phyloP scores from a whole-genome alignment of 768 basidiomycete species.

The Dacryopinax primogenitus region DNA sequence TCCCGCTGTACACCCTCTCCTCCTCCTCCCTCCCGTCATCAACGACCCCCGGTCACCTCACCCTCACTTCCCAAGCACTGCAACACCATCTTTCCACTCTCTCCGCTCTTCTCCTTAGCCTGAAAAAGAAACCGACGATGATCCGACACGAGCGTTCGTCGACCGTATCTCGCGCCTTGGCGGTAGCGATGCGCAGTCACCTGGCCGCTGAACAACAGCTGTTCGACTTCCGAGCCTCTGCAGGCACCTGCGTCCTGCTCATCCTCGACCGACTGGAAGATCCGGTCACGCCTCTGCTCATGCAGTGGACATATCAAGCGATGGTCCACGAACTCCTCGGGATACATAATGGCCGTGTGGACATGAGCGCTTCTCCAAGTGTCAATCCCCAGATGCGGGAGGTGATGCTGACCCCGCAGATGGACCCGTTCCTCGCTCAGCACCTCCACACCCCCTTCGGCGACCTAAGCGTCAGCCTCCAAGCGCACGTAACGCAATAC shows the following conservation, averaged over 20 bases:
- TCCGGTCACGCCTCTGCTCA: constrained; percentile 87
- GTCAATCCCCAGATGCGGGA: constrained; percentile 40
- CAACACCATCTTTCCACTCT: constrained; percentile 71
- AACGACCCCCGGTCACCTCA: neutral
- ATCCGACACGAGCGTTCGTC: constrained; percentile 71
- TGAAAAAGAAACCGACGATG: constrained; percentile 82
- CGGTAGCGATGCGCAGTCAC: neutral
- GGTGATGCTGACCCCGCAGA: constrained; percentile 79
- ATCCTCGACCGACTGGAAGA: constrained; percentile 94
- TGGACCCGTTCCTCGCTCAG: constrained; percentile 86
- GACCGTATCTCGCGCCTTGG: constrained; percentile 12
- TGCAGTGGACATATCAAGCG: constrained; percentile 99
- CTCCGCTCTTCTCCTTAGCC: constrained; percentile 71
- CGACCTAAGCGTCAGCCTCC: constrained; percentile 82
- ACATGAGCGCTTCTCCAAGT: constrained; percentile 36
- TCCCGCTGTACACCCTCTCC: neutral
- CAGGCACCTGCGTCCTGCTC: constrained; percentile 75
- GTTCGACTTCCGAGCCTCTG: constrained; percentile 85
- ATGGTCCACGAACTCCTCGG: constrained; percentile 96
- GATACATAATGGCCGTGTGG: constrained; percentile 88
- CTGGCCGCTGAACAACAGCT: constrained; percentile 42
- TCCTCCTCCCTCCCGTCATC: constrained; percentile 5
- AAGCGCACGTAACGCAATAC: constrained; percentile 91
- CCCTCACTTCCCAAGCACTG: constrained; percentile 40
- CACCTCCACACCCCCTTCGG: constrained; percentile 91